A percentile compares a stretch with the other conserved stretches of the same genome.
Conservation (phyloP, 208 protist species). For the Naegleria fowleri region DNA sequence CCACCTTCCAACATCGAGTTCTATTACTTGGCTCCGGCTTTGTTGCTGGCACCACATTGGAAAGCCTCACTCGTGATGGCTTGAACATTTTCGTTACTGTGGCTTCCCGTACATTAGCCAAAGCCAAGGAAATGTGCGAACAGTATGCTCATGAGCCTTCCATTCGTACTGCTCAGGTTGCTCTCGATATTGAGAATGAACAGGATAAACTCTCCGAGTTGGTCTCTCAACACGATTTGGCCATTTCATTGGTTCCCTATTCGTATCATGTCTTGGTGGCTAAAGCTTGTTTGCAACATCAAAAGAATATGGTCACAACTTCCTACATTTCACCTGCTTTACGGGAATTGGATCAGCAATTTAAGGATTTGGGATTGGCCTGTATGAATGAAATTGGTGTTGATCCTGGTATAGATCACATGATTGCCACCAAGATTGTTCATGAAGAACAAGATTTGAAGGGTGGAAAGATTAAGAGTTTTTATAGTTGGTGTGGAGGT, state of each 20-base stretch:
- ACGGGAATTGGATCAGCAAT: conserved; percentile 43
- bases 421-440: conserved; percentile 42
- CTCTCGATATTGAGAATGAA: conserved; percentile 28
- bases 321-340: conserved; percentile 54
- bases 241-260: conserved; percentile 50
- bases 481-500: conserved; percentile 58
- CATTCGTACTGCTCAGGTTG: neutral
- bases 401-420: conserved; percentile 69
- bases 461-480: conserved; percentile 48
- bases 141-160: neutral
- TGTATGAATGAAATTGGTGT: conserved; percentile 67
- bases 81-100: neutral
- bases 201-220: conserved; percentile 43
- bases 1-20: neutral
- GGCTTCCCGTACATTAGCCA: neutral
- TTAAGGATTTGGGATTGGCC: conserved; percentile 41
- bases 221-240: conserved; percentile 51
- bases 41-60: neutral
- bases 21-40: neutral
- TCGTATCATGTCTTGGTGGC: conserved; percentile 46
- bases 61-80: neutral
- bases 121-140: neutral
- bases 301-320: conserved; percentile 58
- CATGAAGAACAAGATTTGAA: conserved; percentile 46
- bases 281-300: conserved; percentile 47